Percentiles rank a stretch among this genome's conserved stretches.
phyloP scores from a whole-genome alignment of 2,329 filamentous ascomycete species.

The Xylaria sp. region DNA sequence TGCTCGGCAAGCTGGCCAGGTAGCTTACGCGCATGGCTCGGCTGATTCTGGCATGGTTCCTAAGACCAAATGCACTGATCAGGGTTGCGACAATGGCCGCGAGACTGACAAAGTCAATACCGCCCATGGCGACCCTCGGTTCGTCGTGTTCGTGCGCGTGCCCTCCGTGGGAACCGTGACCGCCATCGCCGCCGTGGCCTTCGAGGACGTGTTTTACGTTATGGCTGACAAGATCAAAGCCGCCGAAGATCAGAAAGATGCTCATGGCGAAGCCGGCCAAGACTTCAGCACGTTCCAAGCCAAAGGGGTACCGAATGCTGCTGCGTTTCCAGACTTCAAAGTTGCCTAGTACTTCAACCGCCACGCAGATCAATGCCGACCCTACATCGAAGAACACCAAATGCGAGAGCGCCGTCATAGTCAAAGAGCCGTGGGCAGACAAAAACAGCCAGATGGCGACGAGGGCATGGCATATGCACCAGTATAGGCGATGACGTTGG shows the following conservation, averaged over 20 bases:
- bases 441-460: conserved; percentile 88
- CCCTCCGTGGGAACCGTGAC: conserved; percentile 67
- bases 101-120: conserved; percentile 82
- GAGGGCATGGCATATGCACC: conserved; percentile 89
- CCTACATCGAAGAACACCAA: conserved; percentile 95
- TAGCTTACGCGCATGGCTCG: conserved; percentile 89
- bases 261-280: conserved; percentile 96
- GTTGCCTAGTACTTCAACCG: conserved; percentile 92
- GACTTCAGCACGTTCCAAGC: conserved; percentile 90
- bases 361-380: conserved; percentile 89
- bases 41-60: conserved; percentile 92
- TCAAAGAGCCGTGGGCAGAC: conserved; percentile 84
- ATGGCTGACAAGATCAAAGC: conserved; percentile 93
- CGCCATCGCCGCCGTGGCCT: conserved; percentile 70
- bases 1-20: conserved; percentile 81
- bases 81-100: conserved; percentile 85
- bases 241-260: conserved; percentile 96
- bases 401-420: conserved; percentile 91
- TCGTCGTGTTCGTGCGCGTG: conserved; percentile 68
- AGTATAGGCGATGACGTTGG: conserved; percentile 83
- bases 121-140: conserved; percentile 73
- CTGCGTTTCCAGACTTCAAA: conserved; percentile 98
- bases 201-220: conserved; percentile 94
- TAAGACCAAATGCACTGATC: conserved; percentile 85
- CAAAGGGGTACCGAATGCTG: conserved; percentile 93